Evolutionary conservation across 768 basidiomycete genomes (phyloP).

Genomic region (Lentinus brumalis): DNA sequence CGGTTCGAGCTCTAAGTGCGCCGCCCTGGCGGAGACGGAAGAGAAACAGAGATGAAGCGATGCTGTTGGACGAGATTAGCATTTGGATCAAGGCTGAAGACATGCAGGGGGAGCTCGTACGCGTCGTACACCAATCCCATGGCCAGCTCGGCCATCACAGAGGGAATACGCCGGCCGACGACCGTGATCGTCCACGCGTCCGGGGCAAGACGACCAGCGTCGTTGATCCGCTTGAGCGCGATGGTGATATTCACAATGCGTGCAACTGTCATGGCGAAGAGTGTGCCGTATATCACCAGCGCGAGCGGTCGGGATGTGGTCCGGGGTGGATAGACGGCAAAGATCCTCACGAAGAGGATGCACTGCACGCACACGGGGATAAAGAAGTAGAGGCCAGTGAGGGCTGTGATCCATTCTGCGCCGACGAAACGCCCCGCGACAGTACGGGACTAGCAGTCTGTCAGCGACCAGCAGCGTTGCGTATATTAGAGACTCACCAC

Average conservation of each 20-base stretch:
- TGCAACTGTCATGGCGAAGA: constrained; percentile 32
- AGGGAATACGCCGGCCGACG: too few species aligned
- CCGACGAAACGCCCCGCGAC: constrained; percentile 20
- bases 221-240: too few species aligned
- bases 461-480: not conserved
- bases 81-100: too few species aligned
- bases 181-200: too few species aligned
- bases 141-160: too few species aligned
- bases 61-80: too few species aligned
- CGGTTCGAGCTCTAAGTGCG: too few species aligned
- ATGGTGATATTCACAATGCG: constrained; percentile 23
- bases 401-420: constrained; percentile 24
- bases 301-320: constrained; percentile 18
- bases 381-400: constrained; percentile 28
- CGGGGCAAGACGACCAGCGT: too few species aligned
- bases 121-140: too few species aligned
- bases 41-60: too few species aligned
- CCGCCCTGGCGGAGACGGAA: too few species aligned
- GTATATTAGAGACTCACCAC: not conserved
- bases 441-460: not conserved
- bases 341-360: constrained; percentile 39
- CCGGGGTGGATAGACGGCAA: constrained; percentile 36
- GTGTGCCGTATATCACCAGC: constrained; percentile 29
- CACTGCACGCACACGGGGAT: constrained; percentile 39
- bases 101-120: too few species aligned